Conservation (phyloP, 1,284 basidiomycete species). For the Macrocybe sp. region DNA sequence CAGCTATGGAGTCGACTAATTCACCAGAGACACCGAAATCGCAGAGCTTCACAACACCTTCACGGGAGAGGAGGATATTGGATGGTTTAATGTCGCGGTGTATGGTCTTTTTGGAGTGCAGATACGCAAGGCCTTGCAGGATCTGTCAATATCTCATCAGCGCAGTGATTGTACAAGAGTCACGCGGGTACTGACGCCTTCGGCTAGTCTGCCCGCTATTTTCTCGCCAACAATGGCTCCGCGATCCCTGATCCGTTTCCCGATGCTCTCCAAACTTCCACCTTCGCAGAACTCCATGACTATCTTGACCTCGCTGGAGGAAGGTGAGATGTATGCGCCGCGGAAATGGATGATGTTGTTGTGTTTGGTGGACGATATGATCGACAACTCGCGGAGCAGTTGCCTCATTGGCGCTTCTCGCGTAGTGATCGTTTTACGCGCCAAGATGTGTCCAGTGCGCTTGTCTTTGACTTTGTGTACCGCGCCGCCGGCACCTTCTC, state of each 20-base stretch:
- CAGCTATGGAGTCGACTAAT: slow-evolving; percentile 86
- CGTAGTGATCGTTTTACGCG: slow-evolving; percentile 95
- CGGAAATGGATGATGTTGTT: slow-evolving; percentile 91
- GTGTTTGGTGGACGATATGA: slow-evolving; percentile 83
- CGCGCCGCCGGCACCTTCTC: slow-evolving; percentile 95
- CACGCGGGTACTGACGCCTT: slow-evolving; percentile 57
- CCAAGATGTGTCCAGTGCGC: slow-evolving; percentile 78
- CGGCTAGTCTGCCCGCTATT: slow-evolving; percentile 87
- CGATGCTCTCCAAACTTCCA: slow-evolving; percentile 81
- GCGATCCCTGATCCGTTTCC: slow-evolving; percentile 79
- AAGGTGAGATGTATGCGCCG: slow-evolving; percentile 93
- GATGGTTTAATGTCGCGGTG: slow-evolving; percentile 98
- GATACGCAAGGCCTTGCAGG: slow-evolving; percentile 87
- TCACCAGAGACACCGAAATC: slow-evolving; percentile 98
- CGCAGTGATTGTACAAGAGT: slow-evolving; percentile 3
- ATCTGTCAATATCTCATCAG: slow-evolving; percentile 43
- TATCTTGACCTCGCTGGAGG: slow-evolving; percentile 91
- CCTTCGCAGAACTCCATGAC: slow-evolving; percentile 96
- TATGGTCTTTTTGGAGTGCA: slow-evolving; percentile 89
- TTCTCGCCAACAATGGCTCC: slow-evolving; percentile 86
- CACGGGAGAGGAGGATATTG: slow-evolving; percentile 84
- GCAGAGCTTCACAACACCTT: slow-evolving; percentile 87
- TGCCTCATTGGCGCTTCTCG: slow-evolving; percentile 92
- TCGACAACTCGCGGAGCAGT: slow-evolving; percentile 87
- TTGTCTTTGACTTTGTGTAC: slow-evolving; percentile 88